Evolutionary conservation across 148 eudicot genomes (phyloP).

Genomic region (Spergularia bocconei): DNA sequence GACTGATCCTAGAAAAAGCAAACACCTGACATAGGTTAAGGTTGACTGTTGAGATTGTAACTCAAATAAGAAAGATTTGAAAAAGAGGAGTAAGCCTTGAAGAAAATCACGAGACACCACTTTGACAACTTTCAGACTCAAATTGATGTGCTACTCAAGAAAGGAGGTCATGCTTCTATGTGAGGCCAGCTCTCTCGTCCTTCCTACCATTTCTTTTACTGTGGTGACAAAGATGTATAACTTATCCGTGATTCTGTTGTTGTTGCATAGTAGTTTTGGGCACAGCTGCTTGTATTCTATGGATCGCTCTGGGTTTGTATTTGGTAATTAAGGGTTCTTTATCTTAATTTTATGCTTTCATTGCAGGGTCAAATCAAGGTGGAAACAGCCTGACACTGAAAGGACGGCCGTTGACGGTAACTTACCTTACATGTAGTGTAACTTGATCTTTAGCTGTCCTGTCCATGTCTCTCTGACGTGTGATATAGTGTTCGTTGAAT

Average conservation of each 20-base stretch:
- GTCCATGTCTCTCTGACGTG: neutral
- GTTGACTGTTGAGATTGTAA: too few species aligned
- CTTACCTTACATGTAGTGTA: slow-evolving; percentile 19
- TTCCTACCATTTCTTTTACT: too few species aligned
- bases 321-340: neutral
- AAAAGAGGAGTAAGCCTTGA: too few species aligned
- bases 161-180: too few species aligned
- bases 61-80: too few species aligned
- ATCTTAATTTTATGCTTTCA: slow-evolving; percentile 10
- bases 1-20: too few species aligned
- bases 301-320: neutral
- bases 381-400: slow-evolving; percentile 67
- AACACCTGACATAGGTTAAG: too few species aligned
- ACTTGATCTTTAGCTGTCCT: neutral
- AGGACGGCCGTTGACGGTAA: slow-evolving; percentile 79
- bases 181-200: too few species aligned
- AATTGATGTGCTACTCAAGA: too few species aligned
- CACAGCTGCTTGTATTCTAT: slow-evolving; percentile 1
- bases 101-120: too few species aligned
- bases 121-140: too few species aligned
- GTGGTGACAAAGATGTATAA: neutral
- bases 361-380: slow-evolving; percentile 68
- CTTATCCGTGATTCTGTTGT: neutral
- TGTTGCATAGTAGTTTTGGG: neutral
- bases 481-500: neutral